A percentile compares a stretch with the other conserved stretches of the same genome.
phyloP scores from a whole-genome alignment of 1,139 yeast species.

The Yamadazyma pseudoaaseri region DNA sequence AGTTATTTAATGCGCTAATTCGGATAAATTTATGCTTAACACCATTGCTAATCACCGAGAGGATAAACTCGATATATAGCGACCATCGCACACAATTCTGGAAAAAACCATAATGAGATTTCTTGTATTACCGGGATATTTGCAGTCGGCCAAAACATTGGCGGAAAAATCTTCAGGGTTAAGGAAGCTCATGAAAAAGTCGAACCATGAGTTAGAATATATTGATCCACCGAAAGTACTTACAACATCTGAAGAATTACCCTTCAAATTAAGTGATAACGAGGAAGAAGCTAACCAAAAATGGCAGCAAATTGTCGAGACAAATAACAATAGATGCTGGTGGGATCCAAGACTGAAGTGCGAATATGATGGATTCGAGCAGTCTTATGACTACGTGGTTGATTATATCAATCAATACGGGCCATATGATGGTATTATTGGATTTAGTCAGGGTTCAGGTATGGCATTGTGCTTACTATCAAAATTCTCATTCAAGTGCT shows the following conservation, averaged over 20 bases:
- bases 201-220: constrained; percentile 47
- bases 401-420: constrained; percentile 65
- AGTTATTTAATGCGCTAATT: constrained; percentile 20
- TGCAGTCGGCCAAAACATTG: constrained; percentile 71
- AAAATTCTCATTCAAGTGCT: constrained; percentile 40
- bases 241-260: constrained; percentile 24
- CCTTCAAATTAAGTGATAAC: constrained; percentile 26
- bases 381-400: constrained; percentile 41
- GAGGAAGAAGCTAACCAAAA: constrained; percentile 25
- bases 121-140: constrained; percentile 38
- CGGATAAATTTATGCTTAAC: not conserved
- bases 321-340: constrained; percentile 54
- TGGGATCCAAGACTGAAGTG: constrained; percentile 25
- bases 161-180: constrained; percentile 80
- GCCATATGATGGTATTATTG: constrained; percentile 85
- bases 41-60: not conserved
- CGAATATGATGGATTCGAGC: constrained; percentile 31
- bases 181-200: constrained; percentile 62
- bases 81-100: not conserved
- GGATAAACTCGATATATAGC: too few relatives aligned
- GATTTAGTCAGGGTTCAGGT: constrained; percentile 95
- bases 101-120: constrained; percentile 8
- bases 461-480: constrained; percentile 53
- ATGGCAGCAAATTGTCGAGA: constrained; percentile 36
- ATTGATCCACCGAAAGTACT: constrained; percentile 35